A percentile compares a stretch with the other conserved stretches of the same genome.
Conservation (phyloP, 306 rosid species). For the Coriaria nepalensis region DNA sequence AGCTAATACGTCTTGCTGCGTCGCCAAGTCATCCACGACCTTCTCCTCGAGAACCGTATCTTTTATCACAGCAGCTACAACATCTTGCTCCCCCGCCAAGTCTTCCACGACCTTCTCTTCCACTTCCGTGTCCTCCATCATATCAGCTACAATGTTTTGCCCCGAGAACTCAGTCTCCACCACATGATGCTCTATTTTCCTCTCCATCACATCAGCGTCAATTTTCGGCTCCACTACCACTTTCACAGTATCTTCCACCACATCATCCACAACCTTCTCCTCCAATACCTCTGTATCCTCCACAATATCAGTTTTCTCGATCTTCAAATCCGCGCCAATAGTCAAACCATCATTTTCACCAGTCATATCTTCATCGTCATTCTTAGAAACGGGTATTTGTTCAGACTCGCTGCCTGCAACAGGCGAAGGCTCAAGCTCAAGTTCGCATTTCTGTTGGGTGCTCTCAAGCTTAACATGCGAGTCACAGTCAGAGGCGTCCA, state of each 20-base stretch:
- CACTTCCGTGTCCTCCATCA: conserved; percentile 1
- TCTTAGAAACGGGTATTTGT: background rate
- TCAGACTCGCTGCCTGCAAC: conserved; percentile 1
- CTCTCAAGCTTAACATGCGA: conserved; percentile 6
- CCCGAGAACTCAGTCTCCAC: conserved; percentile 4
- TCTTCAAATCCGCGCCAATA: conserved; percentile 5
- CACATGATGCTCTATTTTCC: too few relatives aligned
- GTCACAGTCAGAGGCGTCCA: conserved; percentile 13
- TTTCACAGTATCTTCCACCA: conserved; percentile 1
- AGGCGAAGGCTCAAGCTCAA: conserved; percentile 2
- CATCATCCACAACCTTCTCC: conserved; percentile 4
- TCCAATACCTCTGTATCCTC: conserved; percentile 4
- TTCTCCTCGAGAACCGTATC: background rate
- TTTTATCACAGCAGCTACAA: conserved; percentile 1
- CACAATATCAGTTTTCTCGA: conserved; percentile 5
- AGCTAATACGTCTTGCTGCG: conserved; percentile 1
- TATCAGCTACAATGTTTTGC: conserved; percentile 12
- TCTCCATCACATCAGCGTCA: too few relatives aligned
- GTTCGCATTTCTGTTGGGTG: conserved; percentile 21
- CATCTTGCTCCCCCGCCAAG: conserved; percentile 8
- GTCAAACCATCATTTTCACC: conserved; percentile 2
- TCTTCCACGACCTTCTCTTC: background rate
- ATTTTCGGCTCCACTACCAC: conserved; percentile 8
- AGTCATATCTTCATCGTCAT: conserved; percentile 4
- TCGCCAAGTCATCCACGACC: background rate